Conservation (phyloP, 1,284 basidiomycete species). For the Ustilago loliicola region DNA sequence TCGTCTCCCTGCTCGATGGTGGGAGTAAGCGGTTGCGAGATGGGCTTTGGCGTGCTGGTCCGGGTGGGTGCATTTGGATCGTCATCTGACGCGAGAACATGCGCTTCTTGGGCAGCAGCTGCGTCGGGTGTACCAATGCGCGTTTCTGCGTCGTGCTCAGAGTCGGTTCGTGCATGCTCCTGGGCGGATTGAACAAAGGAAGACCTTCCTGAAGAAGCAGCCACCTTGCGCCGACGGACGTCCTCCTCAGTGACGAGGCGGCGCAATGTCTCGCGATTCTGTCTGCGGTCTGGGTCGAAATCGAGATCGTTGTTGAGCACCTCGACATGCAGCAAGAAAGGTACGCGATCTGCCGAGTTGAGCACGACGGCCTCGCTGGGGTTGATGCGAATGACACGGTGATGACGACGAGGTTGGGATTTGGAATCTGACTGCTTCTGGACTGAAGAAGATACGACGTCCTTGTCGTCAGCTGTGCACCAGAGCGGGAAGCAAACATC, state of each 20-base stretch:
- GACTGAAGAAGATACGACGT: slow-evolving; percentile 12
- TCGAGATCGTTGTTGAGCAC: slow-evolving; percentile 91
- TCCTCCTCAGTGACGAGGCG: slow-evolving; percentile 84
- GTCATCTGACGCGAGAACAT: slow-evolving; percentile 5
- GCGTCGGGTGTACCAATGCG: slow-evolving; percentile 17
- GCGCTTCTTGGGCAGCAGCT: background rate
- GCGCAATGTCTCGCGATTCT: slow-evolving; percentile 84
- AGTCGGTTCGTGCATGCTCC: slow-evolving; percentile 13
- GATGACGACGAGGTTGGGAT: slow-evolving; percentile 75
- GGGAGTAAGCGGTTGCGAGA: slow-evolving; percentile 37
- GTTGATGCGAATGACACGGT: slow-evolving; percentile 95
- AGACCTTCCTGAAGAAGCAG: slow-evolving; percentile 23
- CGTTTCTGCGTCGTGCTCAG: slow-evolving; percentile 17
- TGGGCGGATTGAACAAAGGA: slow-evolving; percentile 32
- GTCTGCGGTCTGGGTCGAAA: slow-evolving; percentile 86
- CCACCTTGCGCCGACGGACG: slow-evolving; percentile 68
- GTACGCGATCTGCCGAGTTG: slow-evolving; percentile 96
- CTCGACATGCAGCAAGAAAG: slow-evolving; percentile 93
- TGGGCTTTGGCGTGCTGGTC: slow-evolving; percentile 26
- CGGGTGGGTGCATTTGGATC: background rate
- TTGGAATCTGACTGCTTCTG: slow-evolving; percentile 2
- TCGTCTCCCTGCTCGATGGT: slow-evolving; percentile 18
- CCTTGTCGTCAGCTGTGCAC: slow-evolving; percentile 75
- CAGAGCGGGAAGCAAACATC: slow-evolving; percentile 97
- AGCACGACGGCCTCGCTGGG: slow-evolving; percentile 97